Evolutionary conservation across 495 filamentous ascomycete species (phyloP).

Genomic region (Cercophora newfieldiana): DNA sequence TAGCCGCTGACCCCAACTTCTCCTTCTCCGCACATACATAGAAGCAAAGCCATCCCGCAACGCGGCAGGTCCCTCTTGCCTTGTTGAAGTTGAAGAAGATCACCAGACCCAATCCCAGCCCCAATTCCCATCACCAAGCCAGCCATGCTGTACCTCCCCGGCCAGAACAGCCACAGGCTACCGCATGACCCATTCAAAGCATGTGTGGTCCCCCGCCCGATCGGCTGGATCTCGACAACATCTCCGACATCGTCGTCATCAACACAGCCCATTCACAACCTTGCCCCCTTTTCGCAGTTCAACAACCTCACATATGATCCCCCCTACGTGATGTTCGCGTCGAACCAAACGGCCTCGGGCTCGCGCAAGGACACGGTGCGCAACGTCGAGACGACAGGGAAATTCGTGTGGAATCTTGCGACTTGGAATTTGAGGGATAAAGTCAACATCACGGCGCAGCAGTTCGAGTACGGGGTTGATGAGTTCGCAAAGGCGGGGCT

Average conservation of each 20-base stretch:
- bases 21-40: not conserved
- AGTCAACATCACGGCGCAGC: conserved; percentile 52
- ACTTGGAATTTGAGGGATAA: conserved; percentile 54
- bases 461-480: conserved; percentile 45
- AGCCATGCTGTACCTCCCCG: conserved; percentile 22
- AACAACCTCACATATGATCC: conserved; percentile 63
- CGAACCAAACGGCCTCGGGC: conserved; percentile 48
- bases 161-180: conserved; percentile 17
- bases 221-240: conserved; percentile 27
- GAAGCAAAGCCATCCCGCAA: too few species aligned
- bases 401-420: conserved; percentile 60
- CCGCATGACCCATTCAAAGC: conserved; percentile 26
- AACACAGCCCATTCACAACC: conserved; percentile 37
- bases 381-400: conserved; percentile 54
- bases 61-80: too few species aligned
- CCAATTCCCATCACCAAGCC: not conserved
- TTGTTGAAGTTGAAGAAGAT: too few species aligned
- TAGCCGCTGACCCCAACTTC: not conserved
- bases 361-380: conserved; percentile 54
- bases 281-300: conserved; percentile 60
- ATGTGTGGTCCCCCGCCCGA: conserved; percentile 25
- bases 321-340: conserved; percentile 57
- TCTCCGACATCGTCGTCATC: conserved; percentile 1
- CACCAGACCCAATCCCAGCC: not conserved
- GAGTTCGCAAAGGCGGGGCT: conserved; percentile 53